A percentile compares a stretch with the other conserved stretches of the same genome.
phyloP scores from a whole-genome alignment of 805 yeast species.

The Saccharomycopsis sp. region DNA sequence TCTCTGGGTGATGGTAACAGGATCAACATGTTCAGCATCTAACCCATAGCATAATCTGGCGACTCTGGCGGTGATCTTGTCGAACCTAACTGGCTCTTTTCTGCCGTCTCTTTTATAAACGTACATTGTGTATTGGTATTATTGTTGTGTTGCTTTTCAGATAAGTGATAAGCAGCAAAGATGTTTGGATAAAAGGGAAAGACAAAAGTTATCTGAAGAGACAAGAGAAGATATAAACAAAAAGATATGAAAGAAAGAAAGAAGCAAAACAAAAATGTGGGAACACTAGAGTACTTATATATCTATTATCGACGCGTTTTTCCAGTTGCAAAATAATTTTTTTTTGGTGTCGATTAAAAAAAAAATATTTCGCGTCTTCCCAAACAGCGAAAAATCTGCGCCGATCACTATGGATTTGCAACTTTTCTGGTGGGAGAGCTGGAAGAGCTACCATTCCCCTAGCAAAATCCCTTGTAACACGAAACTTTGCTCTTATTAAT shows the following conservation, averaged over 20 bases:
- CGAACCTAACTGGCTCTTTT: slow-evolving; percentile 90
- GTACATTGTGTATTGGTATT: slow-evolving; percentile 43
- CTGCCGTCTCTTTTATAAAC: slow-evolving; percentile 92
- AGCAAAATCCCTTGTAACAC: not conserved
- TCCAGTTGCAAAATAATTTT: not conserved
- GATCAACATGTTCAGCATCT: slow-evolving; percentile 86
- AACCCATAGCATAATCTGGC: slow-evolving; percentile 92
- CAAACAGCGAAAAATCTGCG: not conserved
- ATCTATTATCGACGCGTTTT: not conserved
- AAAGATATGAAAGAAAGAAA: not conserved
- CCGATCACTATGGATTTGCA: not conserved
- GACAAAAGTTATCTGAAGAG: not conserved
- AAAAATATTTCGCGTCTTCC: not conserved
- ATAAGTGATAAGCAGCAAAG: not conserved
- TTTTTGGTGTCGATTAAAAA: not conserved
- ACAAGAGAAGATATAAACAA: not conserved
- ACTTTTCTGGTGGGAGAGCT: not conserved
- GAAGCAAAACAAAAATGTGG: not conserved
- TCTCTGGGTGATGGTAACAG: slow-evolving; percentile 92
- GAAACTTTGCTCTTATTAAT: not conserved
- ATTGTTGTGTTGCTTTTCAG: not conserved
- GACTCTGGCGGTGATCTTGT: slow-evolving; percentile 92
- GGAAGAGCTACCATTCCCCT: not conserved
- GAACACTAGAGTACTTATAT: not conserved
- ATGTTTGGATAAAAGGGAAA: not conserved